Percentiles rank a stretch among this genome's conserved stretches.
Evolutionary conservation across 495 filamentous ascomycete species (phyloP).

Genomic region (Aspergillus funiculosus): DNA sequence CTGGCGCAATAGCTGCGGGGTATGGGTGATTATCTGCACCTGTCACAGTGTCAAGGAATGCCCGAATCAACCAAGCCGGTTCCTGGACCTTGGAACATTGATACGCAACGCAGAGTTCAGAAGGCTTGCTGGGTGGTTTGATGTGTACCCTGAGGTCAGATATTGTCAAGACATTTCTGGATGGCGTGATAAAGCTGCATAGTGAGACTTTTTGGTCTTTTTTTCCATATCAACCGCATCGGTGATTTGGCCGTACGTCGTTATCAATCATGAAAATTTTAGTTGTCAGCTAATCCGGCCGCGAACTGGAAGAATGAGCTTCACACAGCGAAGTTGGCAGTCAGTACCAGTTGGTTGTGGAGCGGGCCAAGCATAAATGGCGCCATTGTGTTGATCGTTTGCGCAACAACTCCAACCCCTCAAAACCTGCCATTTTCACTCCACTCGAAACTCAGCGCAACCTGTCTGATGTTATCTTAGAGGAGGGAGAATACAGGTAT

Average conservation of each 20-base stretch:
- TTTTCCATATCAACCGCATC: neutral
- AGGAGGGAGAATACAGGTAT: too few relatives aligned
- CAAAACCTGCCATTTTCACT: neutral
- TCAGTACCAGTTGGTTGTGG: too few relatives aligned
- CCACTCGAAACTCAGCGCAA: neutral
- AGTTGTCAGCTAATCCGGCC: neutral
- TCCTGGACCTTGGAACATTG: too few relatives aligned
- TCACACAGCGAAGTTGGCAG: too few relatives aligned
- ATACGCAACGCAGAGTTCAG: neutral
- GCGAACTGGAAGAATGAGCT: neutral
- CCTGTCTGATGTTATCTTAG: too few relatives aligned
- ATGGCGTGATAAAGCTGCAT: conserved; percentile 10
- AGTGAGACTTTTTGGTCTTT: conserved; percentile 3
- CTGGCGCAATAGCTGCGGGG: conserved; percentile 25
- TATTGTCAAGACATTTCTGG: conserved; percentile 3
- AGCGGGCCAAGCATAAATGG: conserved; percentile 19
- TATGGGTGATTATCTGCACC: conserved; percentile 17
- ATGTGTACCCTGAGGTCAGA: conserved; percentile 6
- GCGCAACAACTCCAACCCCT: conserved; percentile 15
- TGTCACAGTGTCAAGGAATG: neutral
- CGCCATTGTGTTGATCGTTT: conserved; percentile 15
- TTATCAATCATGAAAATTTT: conserved; percentile 3
- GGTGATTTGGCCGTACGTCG: conserved; percentile 1
- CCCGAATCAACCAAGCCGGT: conserved; percentile 3
- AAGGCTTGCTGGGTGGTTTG: neutral